Evolutionary conservation across 2,329 filamentous ascomycete species (phyloP).

Genomic region (Scytalidium sp.): DNA sequence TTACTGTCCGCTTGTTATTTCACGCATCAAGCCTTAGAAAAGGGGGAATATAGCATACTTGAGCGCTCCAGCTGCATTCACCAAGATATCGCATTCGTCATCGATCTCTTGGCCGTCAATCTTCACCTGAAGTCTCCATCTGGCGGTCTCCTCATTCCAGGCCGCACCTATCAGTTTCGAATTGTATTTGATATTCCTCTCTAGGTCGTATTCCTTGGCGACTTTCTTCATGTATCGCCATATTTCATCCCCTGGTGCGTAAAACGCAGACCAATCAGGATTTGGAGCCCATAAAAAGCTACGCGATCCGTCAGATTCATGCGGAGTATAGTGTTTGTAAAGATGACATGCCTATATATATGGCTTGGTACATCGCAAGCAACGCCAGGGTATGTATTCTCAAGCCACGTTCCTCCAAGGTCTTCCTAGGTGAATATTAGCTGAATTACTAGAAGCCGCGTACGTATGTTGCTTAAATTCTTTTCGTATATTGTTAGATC

Average conservation of each 20-base stretch:
- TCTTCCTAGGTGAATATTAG: too few relatives aligned
- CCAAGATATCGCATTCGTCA: slow-evolving; percentile 40
- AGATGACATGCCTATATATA: too few relatives aligned
- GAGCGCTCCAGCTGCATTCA: slow-evolving; percentile 43
- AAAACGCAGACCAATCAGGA: background rate
- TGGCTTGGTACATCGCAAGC: slow-evolving; percentile 35
- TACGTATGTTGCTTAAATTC: too few relatives aligned
- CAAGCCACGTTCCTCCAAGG: slow-evolving; percentile 53
- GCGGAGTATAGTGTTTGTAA: too few relatives aligned
- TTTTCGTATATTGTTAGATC: slow-evolving; percentile 59
- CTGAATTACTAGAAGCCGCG: too few relatives aligned
- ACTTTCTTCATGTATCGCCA: slow-evolving; percentile 30
- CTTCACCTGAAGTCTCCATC: slow-evolving; percentile 41
- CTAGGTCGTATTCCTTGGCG: slow-evolving; percentile 27
- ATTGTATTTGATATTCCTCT: slow-evolving; percentile 40
- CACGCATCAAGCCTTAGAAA: slow-evolving; percentile 36
- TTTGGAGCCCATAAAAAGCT: too few relatives aligned
- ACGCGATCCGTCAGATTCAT: too few relatives aligned
- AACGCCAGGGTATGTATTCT: slow-evolving; percentile 55
- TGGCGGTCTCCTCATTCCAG: slow-evolving; percentile 40
- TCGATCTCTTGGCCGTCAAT: slow-evolving; percentile 26
- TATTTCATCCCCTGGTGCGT: slow-evolving; percentile 26
- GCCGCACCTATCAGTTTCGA: slow-evolving; percentile 37
- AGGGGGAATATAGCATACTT: slow-evolving; percentile 39
- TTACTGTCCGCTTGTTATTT: slow-evolving; percentile 29